Conservation (phyloP, 106 monocot species). For the Dendrobium huoshanense region DNA sequence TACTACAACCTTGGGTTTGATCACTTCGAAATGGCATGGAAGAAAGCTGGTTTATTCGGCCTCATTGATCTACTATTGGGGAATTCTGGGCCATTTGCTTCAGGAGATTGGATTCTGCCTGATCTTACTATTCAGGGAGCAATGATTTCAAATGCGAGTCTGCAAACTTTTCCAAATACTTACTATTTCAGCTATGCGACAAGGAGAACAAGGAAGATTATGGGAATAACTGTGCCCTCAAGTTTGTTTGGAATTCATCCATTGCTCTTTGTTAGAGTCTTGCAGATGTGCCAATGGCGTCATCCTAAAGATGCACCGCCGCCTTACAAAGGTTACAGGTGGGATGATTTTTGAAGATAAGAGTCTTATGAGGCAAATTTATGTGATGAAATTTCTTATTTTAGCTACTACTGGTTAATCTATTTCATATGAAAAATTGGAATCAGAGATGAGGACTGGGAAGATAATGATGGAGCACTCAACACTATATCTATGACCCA, state of each 20-base stretch:
- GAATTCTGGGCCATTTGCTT: conserved; percentile 68
- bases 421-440: background rate
- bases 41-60: conserved; percentile 53
- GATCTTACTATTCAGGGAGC: conserved; percentile 83
- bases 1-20: conserved; percentile 96
- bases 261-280: conserved; percentile 56
- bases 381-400: background rate
- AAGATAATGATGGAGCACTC: conserved; percentile 72
- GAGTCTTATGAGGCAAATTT: background rate
- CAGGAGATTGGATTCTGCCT: conserved; percentile 87
- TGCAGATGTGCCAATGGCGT: conserved; percentile 80
- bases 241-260: conserved; percentile 57
- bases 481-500: conserved; percentile 81
- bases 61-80: conserved; percentile 50
- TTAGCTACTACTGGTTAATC: background rate
- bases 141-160: conserved; percentile 35
- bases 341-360: conserved; percentile 4
- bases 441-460: conserved; percentile 68
- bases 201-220: conserved; percentile 58
- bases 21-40: conserved; percentile 71
- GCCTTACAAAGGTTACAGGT: conserved; percentile 83
- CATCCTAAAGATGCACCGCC: conserved; percentile 34
- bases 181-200: conserved; percentile 91
- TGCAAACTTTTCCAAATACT: conserved; percentile 66
- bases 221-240: conserved; percentile 58